Percentiles rank a stretch among this genome's conserved stretches.
phyloP scores from a whole-genome alignment of 1,284 basidiomycete species.

The Rhodotorula sp. region DNA sequence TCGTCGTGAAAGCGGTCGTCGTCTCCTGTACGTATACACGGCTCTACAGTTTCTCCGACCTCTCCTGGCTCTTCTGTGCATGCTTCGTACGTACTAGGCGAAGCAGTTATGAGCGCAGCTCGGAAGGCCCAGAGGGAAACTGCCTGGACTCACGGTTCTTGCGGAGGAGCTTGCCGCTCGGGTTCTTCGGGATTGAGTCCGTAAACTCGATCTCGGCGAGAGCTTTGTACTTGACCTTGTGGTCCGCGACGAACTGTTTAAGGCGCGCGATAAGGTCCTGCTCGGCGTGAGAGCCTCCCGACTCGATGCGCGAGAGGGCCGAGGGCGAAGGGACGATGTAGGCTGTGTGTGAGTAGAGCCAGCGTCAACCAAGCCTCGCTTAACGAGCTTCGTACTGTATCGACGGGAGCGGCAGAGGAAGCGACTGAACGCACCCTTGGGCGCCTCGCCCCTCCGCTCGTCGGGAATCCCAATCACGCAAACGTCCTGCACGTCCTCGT shows the following conservation, averaged over 20 bases:
- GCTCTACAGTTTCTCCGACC: slow-evolving; percentile 11
- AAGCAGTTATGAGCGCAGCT: too few relatives aligned
- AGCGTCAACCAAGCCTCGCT: neutral
- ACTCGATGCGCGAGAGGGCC: slow-evolving; percentile 6
- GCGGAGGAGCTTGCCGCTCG: slow-evolving; percentile 33
- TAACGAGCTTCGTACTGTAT: neutral
- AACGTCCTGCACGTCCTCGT: slow-evolving; percentile 67
- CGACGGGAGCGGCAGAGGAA: slow-evolving; percentile 50
- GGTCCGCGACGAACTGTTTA: slow-evolving; percentile 65
- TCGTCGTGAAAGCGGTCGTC: too few relatives aligned
- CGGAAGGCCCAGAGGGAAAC: neutral
- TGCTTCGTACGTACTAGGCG: slow-evolving; percentile 1
- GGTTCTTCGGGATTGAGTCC: slow-evolving; percentile 62
- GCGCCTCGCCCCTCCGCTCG: slow-evolving; percentile 75
- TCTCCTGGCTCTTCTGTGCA: neutral
- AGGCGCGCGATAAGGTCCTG: slow-evolving; percentile 28
- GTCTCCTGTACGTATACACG: too few relatives aligned
- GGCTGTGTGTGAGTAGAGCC: slow-evolving; percentile 50
- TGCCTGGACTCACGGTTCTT: slow-evolving; percentile 24
- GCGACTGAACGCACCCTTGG: slow-evolving; percentile 47
- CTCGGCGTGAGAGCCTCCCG: neutral
- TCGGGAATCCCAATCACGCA: slow-evolving; percentile 76
- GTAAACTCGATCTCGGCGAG: slow-evolving; percentile 70
- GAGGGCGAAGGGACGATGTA: slow-evolving; percentile 46
- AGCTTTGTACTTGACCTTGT: slow-evolving; percentile 70